Conservation (phyloP, 108 stramenopile genomes). For the Asterionellopsis glacialis region DNA sequence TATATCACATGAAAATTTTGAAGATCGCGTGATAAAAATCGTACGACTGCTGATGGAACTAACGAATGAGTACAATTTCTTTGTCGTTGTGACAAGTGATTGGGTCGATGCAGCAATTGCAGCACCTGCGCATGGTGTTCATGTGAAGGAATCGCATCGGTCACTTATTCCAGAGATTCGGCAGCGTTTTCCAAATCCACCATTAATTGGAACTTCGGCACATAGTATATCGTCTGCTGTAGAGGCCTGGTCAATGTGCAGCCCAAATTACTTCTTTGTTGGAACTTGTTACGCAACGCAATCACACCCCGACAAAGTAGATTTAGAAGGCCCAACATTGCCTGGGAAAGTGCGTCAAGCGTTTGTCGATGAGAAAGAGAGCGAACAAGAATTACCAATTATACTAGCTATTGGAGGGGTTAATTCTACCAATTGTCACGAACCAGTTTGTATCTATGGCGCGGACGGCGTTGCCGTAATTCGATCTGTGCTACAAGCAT, state of each 20-base stretch:
- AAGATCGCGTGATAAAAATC: slow-evolving; percentile 20
- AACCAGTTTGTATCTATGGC: slow-evolving; percentile 46
- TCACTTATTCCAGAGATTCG: slow-evolving; percentile 48
- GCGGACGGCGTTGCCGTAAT: slow-evolving; percentile 82
- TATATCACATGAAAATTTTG: slow-evolving; percentile 7
- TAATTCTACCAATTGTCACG: slow-evolving; percentile 61
- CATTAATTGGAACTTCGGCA: slow-evolving; percentile 64
- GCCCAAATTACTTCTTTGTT: slow-evolving; percentile 73
- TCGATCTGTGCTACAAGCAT: slow-evolving; percentile 60
- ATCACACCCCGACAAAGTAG: slow-evolving; percentile 71
- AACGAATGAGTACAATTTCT: slow-evolving; percentile 13
- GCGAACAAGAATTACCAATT: slow-evolving; percentile 12
- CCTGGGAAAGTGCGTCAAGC: slow-evolving; percentile 45
- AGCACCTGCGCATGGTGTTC: slow-evolving; percentile 57
- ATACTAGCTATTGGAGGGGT: slow-evolving; percentile 82
- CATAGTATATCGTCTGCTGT: slow-evolving; percentile 63
- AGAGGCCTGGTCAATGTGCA: slow-evolving; percentile 12
- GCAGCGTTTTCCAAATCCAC: slow-evolving; percentile 17
- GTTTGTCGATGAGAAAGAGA: neutral
- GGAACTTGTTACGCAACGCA: slow-evolving; percentile 74
- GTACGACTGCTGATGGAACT: slow-evolving; percentile 35
- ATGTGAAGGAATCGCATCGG: slow-evolving; percentile 70
- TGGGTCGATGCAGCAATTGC: slow-evolving; percentile 35
- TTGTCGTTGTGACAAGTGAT: slow-evolving; percentile 60
- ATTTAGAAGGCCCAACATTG: slow-evolving; percentile 72